A percentile compares a stretch with the other conserved stretches of the same genome.
Evolutionary conservation across 202 grass and related monocot genomes (phyloP).

Genomic region (Brachypodium distachyon): DNA sequence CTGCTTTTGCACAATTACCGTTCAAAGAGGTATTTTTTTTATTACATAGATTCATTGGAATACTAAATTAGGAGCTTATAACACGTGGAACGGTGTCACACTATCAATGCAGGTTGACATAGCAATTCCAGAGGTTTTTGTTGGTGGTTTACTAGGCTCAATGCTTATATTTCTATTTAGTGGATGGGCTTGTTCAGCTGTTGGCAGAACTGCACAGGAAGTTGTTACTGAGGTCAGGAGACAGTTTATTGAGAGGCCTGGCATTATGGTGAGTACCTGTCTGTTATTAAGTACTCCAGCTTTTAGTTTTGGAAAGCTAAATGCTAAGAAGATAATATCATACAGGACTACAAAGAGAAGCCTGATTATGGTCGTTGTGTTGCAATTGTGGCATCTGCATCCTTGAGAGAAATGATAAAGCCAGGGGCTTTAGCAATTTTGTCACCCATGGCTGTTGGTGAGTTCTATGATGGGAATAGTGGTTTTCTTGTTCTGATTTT

Average conservation of each 20-base stretch:
- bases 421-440: constrained; percentile 93
- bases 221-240: constrained; percentile 99
- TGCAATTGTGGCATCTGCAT: constrained; percentile 98
- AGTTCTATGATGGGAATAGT: constrained; percentile 14
- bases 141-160: constrained; percentile 91
- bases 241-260: constrained; percentile 98
- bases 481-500: not conserved
- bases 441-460: constrained; percentile 84
- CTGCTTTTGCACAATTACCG: constrained; percentile 71
- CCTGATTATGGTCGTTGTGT: constrained; percentile 98
- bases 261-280: constrained; percentile 80
- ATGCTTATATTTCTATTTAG: constrained; percentile 99
- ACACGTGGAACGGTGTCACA: constrained; percentile 3
- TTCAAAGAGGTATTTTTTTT: constrained; percentile 74
- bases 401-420: constrained; percentile 93
- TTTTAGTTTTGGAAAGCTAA: constrained; percentile 8
- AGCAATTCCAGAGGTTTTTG: constrained; percentile 90
- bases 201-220: constrained; percentile 98
- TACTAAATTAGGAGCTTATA: constrained; percentile 18
- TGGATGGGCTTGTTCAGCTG: constrained; percentile 98
- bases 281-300: not conserved
- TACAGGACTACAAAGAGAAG: constrained; percentile 90
- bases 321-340: constrained; percentile 13
- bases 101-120: constrained; percentile 79
- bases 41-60: not conserved